These are phyloP conservation scores for Graphilbum sp. DNA, from an alignment of 2,329 filamentous ascomycete species.

Conservation along the genomic window DNA sequence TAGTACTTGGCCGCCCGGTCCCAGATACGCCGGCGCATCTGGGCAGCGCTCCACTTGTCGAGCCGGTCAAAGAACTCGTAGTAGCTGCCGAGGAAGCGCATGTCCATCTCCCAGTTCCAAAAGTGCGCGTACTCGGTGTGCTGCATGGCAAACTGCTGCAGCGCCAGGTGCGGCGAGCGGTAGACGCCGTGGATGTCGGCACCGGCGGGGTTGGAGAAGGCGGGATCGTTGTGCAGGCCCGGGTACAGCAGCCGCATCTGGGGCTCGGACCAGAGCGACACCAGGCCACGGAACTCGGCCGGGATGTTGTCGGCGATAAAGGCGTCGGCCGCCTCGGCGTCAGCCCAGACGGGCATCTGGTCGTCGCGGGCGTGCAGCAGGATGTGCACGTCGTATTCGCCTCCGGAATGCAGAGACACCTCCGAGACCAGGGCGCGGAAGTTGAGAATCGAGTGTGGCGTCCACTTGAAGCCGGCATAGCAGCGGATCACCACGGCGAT, in stretches of 20 bases:
- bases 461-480: constrained; percentile 67
- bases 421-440: constrained; percentile 70
- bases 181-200: constrained; percentile 53
- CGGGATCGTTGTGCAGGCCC: constrained; percentile 52
- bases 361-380: constrained; percentile 72
- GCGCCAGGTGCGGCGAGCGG: constrained; percentile 44
- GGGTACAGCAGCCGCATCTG: constrained; percentile 70
- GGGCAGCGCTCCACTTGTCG: constrained; percentile 46
- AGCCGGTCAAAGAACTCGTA: constrained; percentile 60
- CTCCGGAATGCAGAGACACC: constrained; percentile 58
- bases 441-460: constrained; percentile 61
- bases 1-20: constrained; percentile 65
- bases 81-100: constrained; percentile 47
- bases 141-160: constrained; percentile 46
- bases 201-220: constrained; percentile 35
- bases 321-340: constrained; percentile 54
- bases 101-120: constrained; percentile 59
- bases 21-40: constrained; percentile 60
- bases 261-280: constrained; percentile 68
- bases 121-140: constrained; percentile 50
- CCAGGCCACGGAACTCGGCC: constrained; percentile 61
- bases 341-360: constrained; percentile 65
- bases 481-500: constrained; percentile 68
- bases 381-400: constrained; percentile 71
- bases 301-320: constrained; percentile 55